Base-by-base conservation (phyloP, 768 basidiomycete genomes). In the Leccinellum rugosiceps region DNA sequence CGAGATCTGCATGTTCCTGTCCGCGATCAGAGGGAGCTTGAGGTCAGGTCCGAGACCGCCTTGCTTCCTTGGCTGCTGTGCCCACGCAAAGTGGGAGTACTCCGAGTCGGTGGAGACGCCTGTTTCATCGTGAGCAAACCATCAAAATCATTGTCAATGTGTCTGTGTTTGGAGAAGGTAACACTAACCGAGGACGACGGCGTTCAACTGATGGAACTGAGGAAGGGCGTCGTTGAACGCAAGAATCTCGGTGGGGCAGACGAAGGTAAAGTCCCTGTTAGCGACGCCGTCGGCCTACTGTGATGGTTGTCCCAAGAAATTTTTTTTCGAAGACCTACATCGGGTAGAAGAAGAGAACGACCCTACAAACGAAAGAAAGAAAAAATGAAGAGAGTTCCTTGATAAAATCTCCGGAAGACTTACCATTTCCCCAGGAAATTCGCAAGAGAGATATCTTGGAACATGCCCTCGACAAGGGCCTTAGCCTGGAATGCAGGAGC, bases 181-280 rank as follows among this genome's bases (percentile, higher is more conserved):
- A 19, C 19, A 64, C 82, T 17, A 50, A 91, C 91, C 90, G 60
- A 96, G 82, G 45, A 96, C 87, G 38, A 78, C 78, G 26, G 91
- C 86, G 70, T 86, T 83, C 60, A 94, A 76, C 53, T 80, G 80
- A 53, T 84, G 78, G 79, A 96, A 94, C 59, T 81, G 78, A 52
- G 83, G 69, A 31, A 96, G 82, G 9, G 92, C 87, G 59, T 92
- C 90, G 72, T 96, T 94, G 82, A 94, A 97, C 1, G 94, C 94
- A 48, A 95, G 83, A 69, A 97, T 95, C 75, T 96, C 94, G 56
- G 93, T 94, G n/a, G 92, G 92, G 76, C 92, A 95, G 65, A 91
- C 90, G 63, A 90, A 91, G 38, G 91, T 92, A 74, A 91, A 92
- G 68, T 90, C 89, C 79, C 88, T 92, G 59, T 25, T n/a, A 41